These are phyloP conservation scores for Podospora pseudocomata DNA, from an alignment of 495 filamentous ascomycete species.

Conservation along the genomic window DNA sequence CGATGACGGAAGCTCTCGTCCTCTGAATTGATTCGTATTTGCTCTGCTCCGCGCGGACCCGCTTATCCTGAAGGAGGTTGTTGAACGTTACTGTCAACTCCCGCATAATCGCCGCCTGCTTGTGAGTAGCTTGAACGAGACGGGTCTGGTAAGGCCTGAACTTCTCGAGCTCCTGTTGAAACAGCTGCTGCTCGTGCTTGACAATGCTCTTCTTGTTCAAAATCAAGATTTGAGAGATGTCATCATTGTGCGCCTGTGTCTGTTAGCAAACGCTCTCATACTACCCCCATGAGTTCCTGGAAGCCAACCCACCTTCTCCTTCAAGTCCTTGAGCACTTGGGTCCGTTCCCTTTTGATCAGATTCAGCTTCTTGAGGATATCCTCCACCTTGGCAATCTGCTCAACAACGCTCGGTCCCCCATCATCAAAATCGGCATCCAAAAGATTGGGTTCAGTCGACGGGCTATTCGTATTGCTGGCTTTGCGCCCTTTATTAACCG, in stretches of 20 bases:
- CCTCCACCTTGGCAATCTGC: slow-evolving; percentile 85
- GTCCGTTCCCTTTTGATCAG: slow-evolving; percentile 84
- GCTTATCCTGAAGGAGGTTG: slow-evolving; percentile 86
- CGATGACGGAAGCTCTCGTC: slow-evolving; percentile 75
- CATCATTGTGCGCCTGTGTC: slow-evolving; percentile 81
- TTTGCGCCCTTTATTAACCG: slow-evolving; percentile 61
- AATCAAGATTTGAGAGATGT: slow-evolving; percentile 94
- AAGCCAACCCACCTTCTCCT: slow-evolving; percentile 72
- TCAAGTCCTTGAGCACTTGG: slow-evolving; percentile 92
- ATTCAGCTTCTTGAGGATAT: slow-evolving; percentile 85
- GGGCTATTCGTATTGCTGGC: slow-evolving; percentile 56
- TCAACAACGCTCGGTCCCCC: slow-evolving; percentile 74
- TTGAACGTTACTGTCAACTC: slow-evolving; percentile 88
- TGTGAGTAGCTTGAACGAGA: slow-evolving; percentile 86
- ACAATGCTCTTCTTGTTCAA: slow-evolving; percentile 93
- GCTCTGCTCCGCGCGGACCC: slow-evolving; percentile 87
- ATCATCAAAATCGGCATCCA: slow-evolving; percentile 90
- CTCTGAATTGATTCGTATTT: slow-evolving; percentile 87
- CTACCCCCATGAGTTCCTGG: not conserved
- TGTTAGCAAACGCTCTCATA: slow-evolving; percentile 27
- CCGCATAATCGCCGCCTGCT: slow-evolving; percentile 90
- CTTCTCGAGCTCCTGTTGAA: slow-evolving; percentile 92
- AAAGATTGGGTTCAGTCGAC: slow-evolving; percentile 65
- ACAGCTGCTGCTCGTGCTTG: slow-evolving; percentile 83
- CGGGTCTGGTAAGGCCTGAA: slow-evolving; percentile 91